Evolutionary conservation across 768 basidiomycete species (phyloP).

Genomic region (Pleurotus cornucopiae): DNA sequence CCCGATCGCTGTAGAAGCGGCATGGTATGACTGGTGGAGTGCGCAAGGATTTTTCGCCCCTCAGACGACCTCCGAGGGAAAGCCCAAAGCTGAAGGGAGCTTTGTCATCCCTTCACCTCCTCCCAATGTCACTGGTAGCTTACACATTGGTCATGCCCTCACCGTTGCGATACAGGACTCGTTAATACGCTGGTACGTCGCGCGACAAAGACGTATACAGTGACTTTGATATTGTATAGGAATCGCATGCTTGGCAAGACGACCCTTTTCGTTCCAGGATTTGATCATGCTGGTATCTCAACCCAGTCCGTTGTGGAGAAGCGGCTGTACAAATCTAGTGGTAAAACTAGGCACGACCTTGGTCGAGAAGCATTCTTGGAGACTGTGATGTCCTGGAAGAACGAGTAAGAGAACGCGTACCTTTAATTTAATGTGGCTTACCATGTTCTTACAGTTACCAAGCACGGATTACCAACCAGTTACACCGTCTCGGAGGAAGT

Average conservation of each 20-base stretch:
- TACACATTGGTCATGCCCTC: slow-evolving; percentile 94
- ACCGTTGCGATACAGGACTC: slow-evolving; percentile 90
- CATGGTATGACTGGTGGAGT: slow-evolving; percentile 99
- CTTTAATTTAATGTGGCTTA: background rate
- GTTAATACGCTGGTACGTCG: slow-evolving; percentile 77
- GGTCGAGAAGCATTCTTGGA: slow-evolving; percentile 89
- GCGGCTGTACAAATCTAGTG: slow-evolving; percentile 77
- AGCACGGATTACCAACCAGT: slow-evolving; percentile 84
- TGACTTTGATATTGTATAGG: slow-evolving; percentile 37
- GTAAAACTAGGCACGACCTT: slow-evolving; percentile 87
- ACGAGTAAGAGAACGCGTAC: slow-evolving; percentile 59
- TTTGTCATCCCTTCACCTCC: slow-evolving; percentile 92
- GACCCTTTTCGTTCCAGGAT: slow-evolving; percentile 87
- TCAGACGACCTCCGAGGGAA: slow-evolving; percentile 50
- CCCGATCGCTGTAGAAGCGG: slow-evolving; percentile 88
- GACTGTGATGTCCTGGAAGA: slow-evolving; percentile 95
- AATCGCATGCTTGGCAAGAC: slow-evolving; percentile 95
- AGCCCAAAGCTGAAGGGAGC: slow-evolving; percentile 54
- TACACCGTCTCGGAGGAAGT: slow-evolving; percentile 84
- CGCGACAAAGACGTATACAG: background rate
- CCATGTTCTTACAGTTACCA: slow-evolving; percentile 64
- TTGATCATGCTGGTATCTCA: slow-evolving; percentile 97
- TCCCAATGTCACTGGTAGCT: slow-evolving; percentile 92
- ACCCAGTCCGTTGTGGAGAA: slow-evolving; percentile 98
- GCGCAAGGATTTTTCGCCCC: slow-evolving; percentile 89